Conservation (phyloP, 139 green algal species). For the Tetradesmus obliquus region DNA sequence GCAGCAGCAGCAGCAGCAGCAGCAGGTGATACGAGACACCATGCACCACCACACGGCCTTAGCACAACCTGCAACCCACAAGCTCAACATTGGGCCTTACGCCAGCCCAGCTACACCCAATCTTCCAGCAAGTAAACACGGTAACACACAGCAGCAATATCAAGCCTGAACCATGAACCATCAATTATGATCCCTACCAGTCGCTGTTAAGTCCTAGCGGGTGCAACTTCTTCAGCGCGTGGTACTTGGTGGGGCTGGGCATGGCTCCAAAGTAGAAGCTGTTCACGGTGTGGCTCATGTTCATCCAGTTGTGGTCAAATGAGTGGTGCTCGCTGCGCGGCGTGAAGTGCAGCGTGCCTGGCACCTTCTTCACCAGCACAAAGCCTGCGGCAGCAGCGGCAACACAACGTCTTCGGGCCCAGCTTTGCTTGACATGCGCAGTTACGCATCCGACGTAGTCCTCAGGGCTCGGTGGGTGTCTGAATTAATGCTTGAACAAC, state of each 20-base stretch:
- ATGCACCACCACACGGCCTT: not conserved
- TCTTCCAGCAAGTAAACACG: too few relatives aligned
- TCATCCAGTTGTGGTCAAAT: slow-evolving; percentile 88
- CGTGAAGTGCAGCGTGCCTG: slow-evolving; percentile 89
- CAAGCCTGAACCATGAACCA: too few relatives aligned
- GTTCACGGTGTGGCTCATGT: slow-evolving; percentile 82
- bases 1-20: not conserved
- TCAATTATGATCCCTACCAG: slow-evolving; percentile 58
- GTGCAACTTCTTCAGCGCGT: slow-evolving; percentile 70
- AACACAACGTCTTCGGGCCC: too few relatives aligned
- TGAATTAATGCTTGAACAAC: not conserved
- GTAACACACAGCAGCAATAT: too few relatives aligned
- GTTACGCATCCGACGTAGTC: too few relatives aligned
- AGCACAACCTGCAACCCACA: not conserved
- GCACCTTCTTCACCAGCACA: slow-evolving; percentile 98
- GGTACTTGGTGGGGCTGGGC: slow-evolving; percentile 69
- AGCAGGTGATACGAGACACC: not conserved
- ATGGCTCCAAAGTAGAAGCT: slow-evolving; percentile 80
- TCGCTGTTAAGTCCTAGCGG: slow-evolving; percentile 79
- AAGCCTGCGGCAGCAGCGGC: slow-evolving; percentile 76
- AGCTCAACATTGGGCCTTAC: too few relatives aligned
- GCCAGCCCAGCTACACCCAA: too few relatives aligned
- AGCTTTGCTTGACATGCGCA: too few relatives aligned
- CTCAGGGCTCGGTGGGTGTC: too few relatives aligned
- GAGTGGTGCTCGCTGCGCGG: slow-evolving; percentile 84